phyloP scores from a whole-genome alignment of 441 rosid genomes.

The California macrophylla region DNA sequence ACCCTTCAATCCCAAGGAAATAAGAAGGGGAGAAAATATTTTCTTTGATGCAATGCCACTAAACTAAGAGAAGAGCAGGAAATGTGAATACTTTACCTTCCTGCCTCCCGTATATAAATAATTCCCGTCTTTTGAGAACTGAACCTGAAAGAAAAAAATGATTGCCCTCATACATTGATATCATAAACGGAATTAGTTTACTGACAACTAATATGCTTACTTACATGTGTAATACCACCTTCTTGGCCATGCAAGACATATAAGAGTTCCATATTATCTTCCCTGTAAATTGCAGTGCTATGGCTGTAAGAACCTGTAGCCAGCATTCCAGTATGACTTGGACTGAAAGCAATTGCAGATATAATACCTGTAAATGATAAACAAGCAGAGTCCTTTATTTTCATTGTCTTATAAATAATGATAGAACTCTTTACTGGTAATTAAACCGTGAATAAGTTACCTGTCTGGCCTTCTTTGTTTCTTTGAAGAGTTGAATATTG shows the following conservation, averaged over 20 bases:
- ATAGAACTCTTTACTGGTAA: conserved; percentile 5
- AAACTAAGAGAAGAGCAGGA: not conserved
- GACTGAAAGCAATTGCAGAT: conserved; percentile 75
- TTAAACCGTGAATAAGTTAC: conserved; percentile 25
- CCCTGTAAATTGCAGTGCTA: conserved; percentile 72
- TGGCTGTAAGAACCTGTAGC: conserved; percentile 87
- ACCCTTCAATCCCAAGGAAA: not conserved
- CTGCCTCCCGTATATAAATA: conserved; percentile 86
- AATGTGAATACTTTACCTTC: conserved; percentile 40
- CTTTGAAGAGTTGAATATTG: conserved; percentile 65
- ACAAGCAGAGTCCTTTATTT: conserved; percentile 6
- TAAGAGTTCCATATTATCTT: conserved; percentile 88
- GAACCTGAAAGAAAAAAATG: conserved; percentile 43
- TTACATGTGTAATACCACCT: conserved; percentile 91
- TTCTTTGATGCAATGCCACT: not conserved
- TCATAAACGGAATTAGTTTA: conserved; percentile 6
- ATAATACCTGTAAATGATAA: conserved; percentile 45
- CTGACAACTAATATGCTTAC: conserved; percentile 19
- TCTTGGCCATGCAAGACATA: conserved; percentile 90
- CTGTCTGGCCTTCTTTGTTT: conserved; percentile 88
- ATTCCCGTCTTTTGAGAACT: conserved; percentile 88
- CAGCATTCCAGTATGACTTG: conserved; percentile 66
- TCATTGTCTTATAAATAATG: not conserved
- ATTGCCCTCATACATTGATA: conserved; percentile 12
- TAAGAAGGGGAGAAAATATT: not conserved